Evolutionary conservation across 108 stramenopile species (phyloP).

Genomic region (Schizochytrium sp.): DNA sequence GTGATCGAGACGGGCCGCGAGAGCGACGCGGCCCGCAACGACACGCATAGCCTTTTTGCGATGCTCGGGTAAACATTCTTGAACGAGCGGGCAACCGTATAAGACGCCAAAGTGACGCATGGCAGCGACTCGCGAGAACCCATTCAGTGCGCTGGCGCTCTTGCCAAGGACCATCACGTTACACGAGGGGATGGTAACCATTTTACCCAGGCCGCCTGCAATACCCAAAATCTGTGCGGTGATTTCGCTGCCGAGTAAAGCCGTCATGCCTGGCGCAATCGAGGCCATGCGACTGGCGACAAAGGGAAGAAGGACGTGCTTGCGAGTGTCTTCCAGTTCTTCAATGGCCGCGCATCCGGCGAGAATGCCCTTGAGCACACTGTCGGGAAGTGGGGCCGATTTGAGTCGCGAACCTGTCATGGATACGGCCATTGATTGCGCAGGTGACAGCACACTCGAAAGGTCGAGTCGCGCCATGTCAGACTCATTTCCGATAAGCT

Average conservation of each 20-base stretch:
- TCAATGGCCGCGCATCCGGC: slow-evolving; percentile 16
- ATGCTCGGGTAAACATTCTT: slow-evolving; percentile 52
- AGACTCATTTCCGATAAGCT: slow-evolving; percentile 77
- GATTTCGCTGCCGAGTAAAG: slow-evolving; percentile 68
- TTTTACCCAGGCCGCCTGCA: slow-evolving; percentile 77
- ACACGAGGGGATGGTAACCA: slow-evolving; percentile 69
- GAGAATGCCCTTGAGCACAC: slow-evolving; percentile 44
- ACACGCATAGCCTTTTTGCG: slow-evolving; percentile 72
- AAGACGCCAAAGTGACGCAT: slow-evolving; percentile 65
- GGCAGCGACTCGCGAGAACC: slow-evolving; percentile 25
- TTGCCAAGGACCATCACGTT: slow-evolving; percentile 68
- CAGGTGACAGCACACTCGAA: slow-evolving; percentile 54
- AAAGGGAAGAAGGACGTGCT: slow-evolving; percentile 48
- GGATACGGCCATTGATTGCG: slow-evolving; percentile 65
- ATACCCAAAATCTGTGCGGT: slow-evolving; percentile 75
- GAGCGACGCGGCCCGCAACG: slow-evolving; percentile 64
- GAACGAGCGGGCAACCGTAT: slow-evolving; percentile 68
- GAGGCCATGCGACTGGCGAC: slow-evolving; percentile 60
- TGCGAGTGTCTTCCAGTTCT: slow-evolving; percentile 23
- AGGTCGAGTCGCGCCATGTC: slow-evolving; percentile 67
- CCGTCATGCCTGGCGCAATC: slow-evolving; percentile 55
- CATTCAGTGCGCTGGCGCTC: slow-evolving; percentile 26
- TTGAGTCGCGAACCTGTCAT: slow-evolving; percentile 68
- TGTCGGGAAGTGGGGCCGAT: slow-evolving; percentile 51
- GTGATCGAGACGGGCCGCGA: slow-evolving; percentile 34